Base-by-base conservation (phyloP, 106 monocot genomes). In the Cymbidium sinense region DNA sequence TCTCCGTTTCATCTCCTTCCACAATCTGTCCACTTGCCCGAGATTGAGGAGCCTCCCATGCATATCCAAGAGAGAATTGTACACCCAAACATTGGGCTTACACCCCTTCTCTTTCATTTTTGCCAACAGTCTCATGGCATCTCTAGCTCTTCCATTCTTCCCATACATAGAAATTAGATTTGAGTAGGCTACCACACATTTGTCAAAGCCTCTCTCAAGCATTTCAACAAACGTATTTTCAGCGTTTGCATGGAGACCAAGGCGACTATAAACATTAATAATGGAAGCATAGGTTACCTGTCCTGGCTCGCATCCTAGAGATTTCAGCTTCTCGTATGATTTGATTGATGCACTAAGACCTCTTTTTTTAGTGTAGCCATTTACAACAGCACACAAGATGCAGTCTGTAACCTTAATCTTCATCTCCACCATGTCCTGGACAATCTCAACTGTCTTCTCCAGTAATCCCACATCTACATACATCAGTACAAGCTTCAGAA, bases 1-100 rank as follows among this genome's bases (percentile, higher is more conserved):
- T 79, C 88, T 76, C 39, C 95, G 50, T 67, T 87, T 75, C 93
- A 96, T 96, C 88, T 96, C 95, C 84, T 86, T 93, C 91, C 95
- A 91, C 2, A 96, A 77, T 80, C 89, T 93, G 76, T 91, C 93
- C 43, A 91, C 93, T 73, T 89, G 84, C 72, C 82, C 79, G 18
- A 86, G 37, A 34, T 96, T 81, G 62, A 70, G 35, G 12, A 80
- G 76, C 52, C 81, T 78, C 15, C 93, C 91, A 29, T 91, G 81
- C 84, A 89, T 89, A 84, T 96, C 91, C 10, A 96, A 21, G 9
- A 95, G 89, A 50, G 96, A 82, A 74, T 89, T 91, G 34, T 96
- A 96, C 0, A 96, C 91, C 86, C 87, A 96, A 31, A 93, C 84
- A 71, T 93, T 96, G 25, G 96, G 90, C 73, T 87, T 75, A 39